Conservation (phyloP, 2,329 filamentous ascomycete genomes). For the Aspergillus sp. region DNA sequence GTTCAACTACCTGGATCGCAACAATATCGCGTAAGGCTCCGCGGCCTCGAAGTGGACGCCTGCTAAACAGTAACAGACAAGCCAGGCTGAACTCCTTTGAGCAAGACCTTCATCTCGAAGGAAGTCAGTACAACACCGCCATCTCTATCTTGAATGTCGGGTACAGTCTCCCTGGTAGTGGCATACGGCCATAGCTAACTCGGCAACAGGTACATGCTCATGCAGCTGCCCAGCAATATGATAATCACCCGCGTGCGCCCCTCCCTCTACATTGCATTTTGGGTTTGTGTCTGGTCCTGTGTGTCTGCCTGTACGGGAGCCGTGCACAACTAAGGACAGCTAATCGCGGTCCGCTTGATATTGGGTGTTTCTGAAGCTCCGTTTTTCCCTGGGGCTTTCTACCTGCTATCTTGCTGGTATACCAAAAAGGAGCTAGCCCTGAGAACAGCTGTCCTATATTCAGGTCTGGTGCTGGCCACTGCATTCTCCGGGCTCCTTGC, state of each 20-base stretch:
- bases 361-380: conserved; percentile 63
- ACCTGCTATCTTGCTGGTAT: conserved; percentile 40
- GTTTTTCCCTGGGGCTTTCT: conserved; percentile 49
- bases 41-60: no score
- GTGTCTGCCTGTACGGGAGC: conserved; percentile 57
- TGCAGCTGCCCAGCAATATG: conserved; percentile 46
- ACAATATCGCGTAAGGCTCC: not conserved
- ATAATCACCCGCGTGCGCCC: conserved; percentile 52
- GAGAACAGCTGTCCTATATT: conserved; percentile 24
- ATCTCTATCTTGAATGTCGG: conserved; percentile 3
- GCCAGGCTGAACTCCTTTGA: not conserved
- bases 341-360: conserved; percentile 58
- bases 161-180: no score
- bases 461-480: conserved; percentile 17
- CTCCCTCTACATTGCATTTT: conserved; percentile 50
- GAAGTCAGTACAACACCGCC: not conserved
- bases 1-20: conserved; percentile 7
- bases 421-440: conserved; percentile 29
- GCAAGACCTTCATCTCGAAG: not conserved
- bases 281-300: conserved; percentile 60
- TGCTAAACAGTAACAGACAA: not conserved
- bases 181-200: no score
- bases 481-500: conserved; percentile 17
- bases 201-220: conserved; percentile 10
- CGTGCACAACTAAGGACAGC: conserved; percentile 52